phyloP scores from a whole-genome alignment of 2,329 filamentous ascomycete species.

The Paraconiothyrium brasiliense region DNA sequence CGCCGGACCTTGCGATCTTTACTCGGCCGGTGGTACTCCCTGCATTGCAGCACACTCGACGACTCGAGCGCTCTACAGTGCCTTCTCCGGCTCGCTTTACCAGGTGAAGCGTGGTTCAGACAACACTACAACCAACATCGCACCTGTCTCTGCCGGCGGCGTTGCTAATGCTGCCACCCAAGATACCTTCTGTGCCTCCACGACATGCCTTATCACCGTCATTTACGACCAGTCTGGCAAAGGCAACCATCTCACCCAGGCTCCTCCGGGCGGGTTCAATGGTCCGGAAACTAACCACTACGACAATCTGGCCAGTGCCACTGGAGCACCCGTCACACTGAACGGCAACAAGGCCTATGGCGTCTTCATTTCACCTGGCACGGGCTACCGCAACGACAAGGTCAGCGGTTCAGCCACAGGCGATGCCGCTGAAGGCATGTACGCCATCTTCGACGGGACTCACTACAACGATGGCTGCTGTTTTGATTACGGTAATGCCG shows the following conservation, averaged over 20 bases:
- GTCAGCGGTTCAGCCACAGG: conserved; percentile 63
- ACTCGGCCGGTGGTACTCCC: conserved; percentile 66
- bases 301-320: conserved; percentile 68
- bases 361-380: conserved; percentile 69
- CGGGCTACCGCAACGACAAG: conserved; percentile 69
- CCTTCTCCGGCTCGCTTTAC: conserved; percentile 65
- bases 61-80: conserved; percentile 68
- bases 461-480: conserved; percentile 68
- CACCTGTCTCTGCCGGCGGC: conserved; percentile 65
- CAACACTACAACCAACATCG: conserved; percentile 58
- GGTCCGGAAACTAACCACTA: conserved; percentile 66
- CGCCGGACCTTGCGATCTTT: conserved; percentile 70
- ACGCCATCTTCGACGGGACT: conserved; percentile 67
- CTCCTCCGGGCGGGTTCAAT: conserved; percentile 65
- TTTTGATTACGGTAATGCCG: conserved; percentile 57
- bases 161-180: conserved; percentile 70
- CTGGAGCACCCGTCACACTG: conserved; percentile 68
- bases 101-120: conserved; percentile 68
- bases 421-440: conserved; percentile 68
- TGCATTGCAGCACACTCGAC: conserved; percentile 72
- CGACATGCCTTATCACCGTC: conserved; percentile 70
- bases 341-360: conserved; percentile 71
- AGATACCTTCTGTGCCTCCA: conserved; percentile 68
- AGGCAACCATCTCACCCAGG: conserved; percentile 70
- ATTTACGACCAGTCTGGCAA: conserved; percentile 73